phyloP scores from a whole-genome alignment of 805 yeast species.

The Schwanniomyces occidentalis region DNA sequence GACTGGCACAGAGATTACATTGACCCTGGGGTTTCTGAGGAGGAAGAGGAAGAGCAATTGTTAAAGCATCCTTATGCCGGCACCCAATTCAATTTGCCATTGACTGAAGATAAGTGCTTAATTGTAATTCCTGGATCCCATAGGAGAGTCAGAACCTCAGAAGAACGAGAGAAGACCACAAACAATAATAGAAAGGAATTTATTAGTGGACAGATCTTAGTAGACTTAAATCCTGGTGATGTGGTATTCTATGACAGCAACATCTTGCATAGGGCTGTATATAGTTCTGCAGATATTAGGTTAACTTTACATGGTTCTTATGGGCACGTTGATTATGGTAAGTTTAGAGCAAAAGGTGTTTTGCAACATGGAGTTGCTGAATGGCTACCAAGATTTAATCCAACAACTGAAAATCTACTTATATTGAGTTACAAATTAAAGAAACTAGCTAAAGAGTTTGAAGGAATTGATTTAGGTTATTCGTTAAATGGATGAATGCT shows the following conservation, averaged over 20 bases:
- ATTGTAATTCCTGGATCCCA: conserved; percentile 52
- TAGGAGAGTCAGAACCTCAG: conserved; percentile 43
- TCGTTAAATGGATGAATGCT: conserved; percentile 41
- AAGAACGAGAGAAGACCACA: conserved; percentile 43
- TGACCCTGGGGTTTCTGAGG: conserved; percentile 45
- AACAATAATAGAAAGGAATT: conserved; percentile 31
- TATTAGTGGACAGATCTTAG: conserved; percentile 41
- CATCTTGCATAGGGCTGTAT: conserved; percentile 49
- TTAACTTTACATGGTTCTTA: conserved; percentile 53
- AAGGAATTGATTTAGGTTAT: conserved; percentile 35
- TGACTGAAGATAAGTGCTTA: conserved; percentile 46
- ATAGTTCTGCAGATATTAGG: conserved; percentile 37
- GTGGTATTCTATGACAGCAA: conserved; percentile 51
- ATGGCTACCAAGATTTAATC: conserved; percentile 42
- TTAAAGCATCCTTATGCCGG: conserved; percentile 44
- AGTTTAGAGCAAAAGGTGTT: conserved; percentile 48
- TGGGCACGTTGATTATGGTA: conserved; percentile 45
- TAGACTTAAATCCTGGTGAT: conserved; percentile 49
- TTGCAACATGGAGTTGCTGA: conserved; percentile 53
- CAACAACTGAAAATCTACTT: conserved; percentile 28
- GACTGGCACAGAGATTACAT: conserved; percentile 57
- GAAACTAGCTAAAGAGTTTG: conserved; percentile 27
- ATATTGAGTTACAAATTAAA: conserved; percentile 29
- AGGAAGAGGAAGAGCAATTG: conserved; percentile 44
- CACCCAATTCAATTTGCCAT: conserved; percentile 51